These are phyloP conservation scores for Leccinum proximum DNA, from an alignment of 1,284 basidiomycete species.

Conservation along the genomic window DNA sequence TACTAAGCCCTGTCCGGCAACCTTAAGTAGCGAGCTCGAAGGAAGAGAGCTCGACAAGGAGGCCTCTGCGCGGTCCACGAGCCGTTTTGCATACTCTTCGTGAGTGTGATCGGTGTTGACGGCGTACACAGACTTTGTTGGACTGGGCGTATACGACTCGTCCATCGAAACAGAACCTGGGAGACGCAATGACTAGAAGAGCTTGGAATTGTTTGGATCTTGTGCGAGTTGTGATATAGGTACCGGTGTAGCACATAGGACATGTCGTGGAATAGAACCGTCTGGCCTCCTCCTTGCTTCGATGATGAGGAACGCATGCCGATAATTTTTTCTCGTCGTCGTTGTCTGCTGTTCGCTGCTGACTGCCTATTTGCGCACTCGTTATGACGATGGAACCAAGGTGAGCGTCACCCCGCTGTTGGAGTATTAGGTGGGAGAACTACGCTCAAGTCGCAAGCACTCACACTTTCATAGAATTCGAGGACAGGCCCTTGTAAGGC, in stretches of 20 bases:
- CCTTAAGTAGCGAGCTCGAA: slow-evolving; percentile 41
- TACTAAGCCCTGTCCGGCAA: slow-evolving; percentile 35
- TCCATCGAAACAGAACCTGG: slow-evolving; percentile 24
- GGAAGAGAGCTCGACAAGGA: slow-evolving; percentile 59
- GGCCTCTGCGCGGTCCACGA: slow-evolving; percentile 47
- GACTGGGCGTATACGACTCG: slow-evolving; percentile 50
- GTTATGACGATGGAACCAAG: slow-evolving; percentile 87
- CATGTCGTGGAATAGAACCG: slow-evolving; percentile 78
- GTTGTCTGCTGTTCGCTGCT: slow-evolving; percentile 39
- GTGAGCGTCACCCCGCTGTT: slow-evolving; percentile 84
- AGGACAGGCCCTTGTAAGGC: slow-evolving; percentile 84
- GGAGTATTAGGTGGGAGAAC: slow-evolving; percentile 16
- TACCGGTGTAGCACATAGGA: slow-evolving; percentile 71
- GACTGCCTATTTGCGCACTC: slow-evolving; percentile 78
- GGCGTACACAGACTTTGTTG: slow-evolving; percentile 47
- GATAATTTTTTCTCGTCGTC: slow-evolving; percentile 91
- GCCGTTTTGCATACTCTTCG: slow-evolving; percentile 37
- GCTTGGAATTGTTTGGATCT: slow-evolving; percentile 57
- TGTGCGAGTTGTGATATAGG: slow-evolving; percentile 58
- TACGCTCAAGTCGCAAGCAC: slow-evolving; percentile 32
- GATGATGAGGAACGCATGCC: slow-evolving; percentile 97
- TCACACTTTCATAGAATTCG: slow-evolving; percentile 93
- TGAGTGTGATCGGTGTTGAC: slow-evolving; percentile 36
- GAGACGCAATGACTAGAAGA: slow-evolving; percentile 46
- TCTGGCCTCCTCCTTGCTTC: slow-evolving; percentile 75